Percentiles rank a stretch among this genome's conserved stretches.
Conservation (phyloP, 495 filamentous ascomycete species). For the Lasiosphaeria ovina region DNA sequence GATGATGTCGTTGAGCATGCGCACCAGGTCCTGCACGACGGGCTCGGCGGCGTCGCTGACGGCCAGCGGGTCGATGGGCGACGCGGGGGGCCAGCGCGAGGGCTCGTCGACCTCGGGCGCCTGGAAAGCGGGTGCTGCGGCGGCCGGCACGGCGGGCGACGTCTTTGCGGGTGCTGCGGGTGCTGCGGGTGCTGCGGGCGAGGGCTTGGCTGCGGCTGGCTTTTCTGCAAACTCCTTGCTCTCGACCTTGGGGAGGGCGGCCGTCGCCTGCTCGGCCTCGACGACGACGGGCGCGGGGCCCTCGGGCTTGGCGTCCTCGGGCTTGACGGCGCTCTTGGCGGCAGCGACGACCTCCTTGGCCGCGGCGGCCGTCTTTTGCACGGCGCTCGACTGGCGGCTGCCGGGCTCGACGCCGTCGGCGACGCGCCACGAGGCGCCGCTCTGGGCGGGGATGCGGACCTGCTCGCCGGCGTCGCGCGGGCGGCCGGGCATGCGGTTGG, state of each 20-base stretch:
- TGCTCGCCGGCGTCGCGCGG: slow-evolving; percentile 62
- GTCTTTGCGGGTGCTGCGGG: too few species aligned
- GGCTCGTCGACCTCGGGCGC: slow-evolving; percentile 60
- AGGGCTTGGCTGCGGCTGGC: too few species aligned
- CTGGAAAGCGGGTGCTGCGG: slow-evolving; percentile 29
- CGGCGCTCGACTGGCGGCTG: slow-evolving; percentile 45
- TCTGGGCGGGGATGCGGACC: slow-evolving; percentile 79
- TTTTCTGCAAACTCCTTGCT: slow-evolving; percentile 1
- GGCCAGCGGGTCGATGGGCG: slow-evolving; percentile 70
- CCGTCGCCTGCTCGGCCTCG: slow-evolving; percentile 35
- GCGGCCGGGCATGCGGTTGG: slow-evolving; percentile 45
- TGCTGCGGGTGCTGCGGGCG: too few species aligned
- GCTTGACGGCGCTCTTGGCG: slow-evolving; percentile 25
- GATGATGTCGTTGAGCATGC: slow-evolving; percentile 93
- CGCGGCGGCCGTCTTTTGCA: slow-evolving; percentile 32
- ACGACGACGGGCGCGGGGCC: slow-evolving; percentile 36
- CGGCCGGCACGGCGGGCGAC: background rate
- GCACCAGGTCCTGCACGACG: slow-evolving; percentile 88
- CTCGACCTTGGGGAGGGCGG: slow-evolving; percentile 23
- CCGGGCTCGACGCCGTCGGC: slow-evolving; percentile 48
- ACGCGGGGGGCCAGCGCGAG: slow-evolving; percentile 55
- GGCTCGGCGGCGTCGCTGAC: slow-evolving; percentile 75
- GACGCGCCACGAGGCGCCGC: slow-evolving; percentile 81
- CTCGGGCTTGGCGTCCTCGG: slow-evolving; percentile 40
- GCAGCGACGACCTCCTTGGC: slow-evolving; percentile 27